These are phyloP conservation scores for Monosporascus sp. DNA, from an alignment of 2,329 filamentous ascomycete genomes.

Conservation along the genomic window DNA sequence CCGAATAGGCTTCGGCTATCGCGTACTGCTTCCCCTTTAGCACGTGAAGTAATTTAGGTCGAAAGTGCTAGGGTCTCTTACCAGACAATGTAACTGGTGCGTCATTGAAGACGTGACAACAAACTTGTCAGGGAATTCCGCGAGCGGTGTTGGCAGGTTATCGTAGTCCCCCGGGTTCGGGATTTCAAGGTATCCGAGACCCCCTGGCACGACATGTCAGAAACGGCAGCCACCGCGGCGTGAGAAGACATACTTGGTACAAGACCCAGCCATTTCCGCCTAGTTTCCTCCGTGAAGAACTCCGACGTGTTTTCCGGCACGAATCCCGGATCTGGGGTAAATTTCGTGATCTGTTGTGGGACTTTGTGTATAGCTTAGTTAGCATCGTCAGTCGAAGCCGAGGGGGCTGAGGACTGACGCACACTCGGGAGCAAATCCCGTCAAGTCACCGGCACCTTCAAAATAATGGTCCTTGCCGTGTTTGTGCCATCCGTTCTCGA, in stretches of 20 bases:
- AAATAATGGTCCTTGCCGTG: slow-evolving; percentile 16
- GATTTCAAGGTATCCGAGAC: slow-evolving; percentile 35
- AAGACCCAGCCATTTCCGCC: slow-evolving; percentile 32
- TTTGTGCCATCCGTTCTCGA: slow-evolving; percentile 23
- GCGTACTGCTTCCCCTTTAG: slow-evolving; percentile 20
- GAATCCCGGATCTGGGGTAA: slow-evolving; percentile 31
- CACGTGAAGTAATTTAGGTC: not conserved
- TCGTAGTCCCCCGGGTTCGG: slow-evolving; percentile 28
- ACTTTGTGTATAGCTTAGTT: slow-evolving; percentile 17
- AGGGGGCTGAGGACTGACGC: slow-evolving; percentile 4
- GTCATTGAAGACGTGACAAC: slow-evolving; percentile 38
- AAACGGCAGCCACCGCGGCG: not conserved
- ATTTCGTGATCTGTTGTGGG: slow-evolving; percentile 33
- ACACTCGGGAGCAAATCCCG: slow-evolving; percentile 35
- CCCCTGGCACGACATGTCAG: slow-evolving; percentile 16
- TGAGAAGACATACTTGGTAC: slow-evolving; percentile 29
- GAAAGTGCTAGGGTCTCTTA: slow-evolving; percentile 10
- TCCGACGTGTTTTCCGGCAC: slow-evolving; percentile 33
- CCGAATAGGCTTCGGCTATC: slow-evolving; percentile 33
- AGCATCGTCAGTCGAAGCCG: not conserved
- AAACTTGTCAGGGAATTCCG: slow-evolving; percentile 26
- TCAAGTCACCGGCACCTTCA: slow-evolving; percentile 32
- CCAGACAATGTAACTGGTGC: slow-evolving; percentile 39
- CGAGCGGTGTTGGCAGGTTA: slow-evolving; percentile 31
- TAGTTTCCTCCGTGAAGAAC: slow-evolving; percentile 31